Base-by-base conservation (phyloP, 208 protist genomes). In the Trypanosoma grayi region DNA sequence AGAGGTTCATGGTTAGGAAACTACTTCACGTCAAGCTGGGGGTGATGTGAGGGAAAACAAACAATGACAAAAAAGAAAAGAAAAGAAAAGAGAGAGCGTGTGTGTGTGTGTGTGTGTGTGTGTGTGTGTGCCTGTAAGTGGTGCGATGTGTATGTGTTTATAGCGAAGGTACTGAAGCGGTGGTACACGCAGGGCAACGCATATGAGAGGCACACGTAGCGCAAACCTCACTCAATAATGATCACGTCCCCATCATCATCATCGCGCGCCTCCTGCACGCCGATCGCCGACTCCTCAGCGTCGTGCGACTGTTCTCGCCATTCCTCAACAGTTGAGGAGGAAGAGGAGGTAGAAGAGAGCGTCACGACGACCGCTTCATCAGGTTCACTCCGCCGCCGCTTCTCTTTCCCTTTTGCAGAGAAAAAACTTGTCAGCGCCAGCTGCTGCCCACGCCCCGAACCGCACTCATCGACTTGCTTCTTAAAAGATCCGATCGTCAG, bases 1-100 rank as follows among this genome's bases (percentile, higher is more conserved):
- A 95, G 48, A 91, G 65, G 33, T 58, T 63, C 64, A 70, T 67
- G 4, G 8, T 24, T 55, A 2, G 10, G 30, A 60, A 52, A 62
- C 3, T 6, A n/a, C 45, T 59, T 22, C 45, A 37, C 40, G 20
- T 40, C 52, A 39, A 45, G n/a, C n/a, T n/a, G n/a, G n/a, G n/a
- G n/a, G n/a, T n/a, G n/a, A 43, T 24, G n/a, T 36, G 13, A 34
- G 8, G 57, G 40, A 62, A 4, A 69, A 54, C 52, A 11, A 4
- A 66, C 6, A 30, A 40, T 20, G 27, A 41, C 6, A 44, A 55
- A 50, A 64, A 66, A 55, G 24, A 51, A 62, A 56, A 62, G 13
- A 16, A 24, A 43, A 36, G 7, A 24, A 57, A 57, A 36, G 14
- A 57, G 13, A 5, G 31, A 57, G 24, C n/a, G 13, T 14, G 13